Evolutionary conservation across 2,329 filamentous ascomycete species (phyloP).

Genomic region (Hirsutella thompsonii): DNA sequence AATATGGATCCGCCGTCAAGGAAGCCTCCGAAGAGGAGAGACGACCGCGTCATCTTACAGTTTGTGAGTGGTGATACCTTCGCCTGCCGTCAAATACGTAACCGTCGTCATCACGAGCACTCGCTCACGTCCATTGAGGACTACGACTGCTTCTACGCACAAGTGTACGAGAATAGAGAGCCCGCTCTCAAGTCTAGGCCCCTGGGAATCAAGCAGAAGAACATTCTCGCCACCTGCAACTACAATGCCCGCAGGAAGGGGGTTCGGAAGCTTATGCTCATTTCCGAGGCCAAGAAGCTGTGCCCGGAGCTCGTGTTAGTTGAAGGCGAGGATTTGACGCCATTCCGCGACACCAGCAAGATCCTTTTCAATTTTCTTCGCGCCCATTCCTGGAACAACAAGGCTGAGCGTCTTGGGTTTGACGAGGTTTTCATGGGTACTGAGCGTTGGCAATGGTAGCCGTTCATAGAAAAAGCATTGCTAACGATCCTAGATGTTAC

Average conservation of each 20-base stretch:
- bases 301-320: conserved; percentile 80
- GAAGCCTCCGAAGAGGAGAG: conserved; percentile 31
- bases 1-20: conserved; percentile 6
- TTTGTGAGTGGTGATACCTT: conserved; percentile 44
- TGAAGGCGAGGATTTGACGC: conserved; percentile 73
- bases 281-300: conserved; percentile 64
- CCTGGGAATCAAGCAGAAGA: conserved; percentile 82
- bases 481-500: conserved; percentile 55
- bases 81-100: too few species aligned
- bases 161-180: conserved; percentile 72
- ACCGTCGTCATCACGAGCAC: too few species aligned
- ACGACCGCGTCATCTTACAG: conserved; percentile 63
- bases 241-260: conserved; percentile 71
- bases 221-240: conserved; percentile 87
- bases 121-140: conserved; percentile 32
- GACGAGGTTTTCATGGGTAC: conserved; percentile 63
- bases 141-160: conserved; percentile 91
- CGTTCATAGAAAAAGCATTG: too few species aligned
- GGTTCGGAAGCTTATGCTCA: conserved; percentile 71
- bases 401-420: conserved; percentile 72
- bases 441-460: too few species aligned
- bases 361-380: conserved; percentile 61
- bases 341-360: conserved; percentile 81
- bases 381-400: conserved; percentile 62
- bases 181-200: conserved; percentile 60